Base-by-base conservation (phyloP, 805 yeast genomes). In the Scheffersomyces coipomensis region DNA sequence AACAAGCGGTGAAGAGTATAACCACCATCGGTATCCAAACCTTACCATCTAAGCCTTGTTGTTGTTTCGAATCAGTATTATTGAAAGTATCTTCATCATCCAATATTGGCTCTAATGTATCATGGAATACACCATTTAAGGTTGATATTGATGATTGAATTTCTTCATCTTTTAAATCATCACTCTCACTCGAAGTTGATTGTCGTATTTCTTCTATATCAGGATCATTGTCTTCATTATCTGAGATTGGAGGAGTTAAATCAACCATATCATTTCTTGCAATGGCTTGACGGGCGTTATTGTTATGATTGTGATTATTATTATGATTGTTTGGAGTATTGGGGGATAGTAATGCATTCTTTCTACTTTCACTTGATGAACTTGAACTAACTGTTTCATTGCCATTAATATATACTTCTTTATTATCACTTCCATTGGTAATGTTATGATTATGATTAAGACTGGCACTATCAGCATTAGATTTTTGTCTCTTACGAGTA, bases 221-320 rank as follows among this genome's bases (percentile, higher is more conserved):
- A 8, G 9, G 16, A n/a, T 37, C 40, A 8, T 37, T 33, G 15
- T 38, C 34, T 34, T 43, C 44, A 26, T 32, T 24, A 24, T 39
- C 46, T 16, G 41, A 33, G 21, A 35, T 29, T 3, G 46, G 46
- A 11, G 46, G 46, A 2, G 46, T 43, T 19, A 43, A 27, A 27
- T 39, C 41, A 16, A 38, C 27, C 2, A 27, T 13, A 10, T 30
- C 42, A 18, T 38, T 38, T 7, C 29, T 19, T 25, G 33, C 22
- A 26, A 23, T 19, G 11, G 23, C 6, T 7, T 21, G 6, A 21
- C 9, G 23, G 9, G 9, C 15, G 15, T 13, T 27, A 5, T 27
- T 15, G 9, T 13, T 13, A 27, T 5, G 5, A 6, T 27, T 15
- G 7, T 27, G n/a, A 13, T 27, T 5, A 15, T 27, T 27, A 27